Conservation (phyloP, 305 asterid species). For the Coffea humblotiana region DNA sequence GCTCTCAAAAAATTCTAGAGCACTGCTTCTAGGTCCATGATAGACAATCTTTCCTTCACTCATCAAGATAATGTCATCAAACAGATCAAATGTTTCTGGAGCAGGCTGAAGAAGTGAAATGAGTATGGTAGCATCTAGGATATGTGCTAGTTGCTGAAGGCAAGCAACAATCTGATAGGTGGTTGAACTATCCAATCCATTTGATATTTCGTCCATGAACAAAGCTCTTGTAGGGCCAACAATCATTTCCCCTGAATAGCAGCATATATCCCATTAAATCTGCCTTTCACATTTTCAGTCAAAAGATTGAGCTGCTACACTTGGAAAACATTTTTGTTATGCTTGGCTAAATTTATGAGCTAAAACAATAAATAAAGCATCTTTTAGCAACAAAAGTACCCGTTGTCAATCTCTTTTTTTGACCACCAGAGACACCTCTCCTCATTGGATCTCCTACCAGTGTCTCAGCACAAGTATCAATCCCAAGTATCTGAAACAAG, state of each 20-base stretch:
- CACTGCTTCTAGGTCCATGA: slow-evolving; percentile 60
- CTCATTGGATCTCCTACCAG: slow-evolving; percentile 78
- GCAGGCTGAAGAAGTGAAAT: slow-evolving; percentile 89
- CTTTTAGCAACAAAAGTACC: slow-evolving; percentile 29
- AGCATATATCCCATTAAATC: not conserved
- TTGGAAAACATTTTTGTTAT: not conserved
- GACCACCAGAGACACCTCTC: slow-evolving; percentile 85
- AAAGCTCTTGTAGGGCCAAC: slow-evolving; percentile 84
- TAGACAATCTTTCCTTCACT: slow-evolving; percentile 72
- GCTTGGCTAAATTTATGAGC: not conserved
- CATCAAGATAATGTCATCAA: slow-evolving; percentile 73
- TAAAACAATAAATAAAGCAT: not conserved
- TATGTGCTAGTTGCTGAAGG: slow-evolving; percentile 74
- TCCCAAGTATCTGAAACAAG: slow-evolving; percentile 68
- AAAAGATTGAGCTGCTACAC: not conserved
- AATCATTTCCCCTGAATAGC: slow-evolving; percentile 68
- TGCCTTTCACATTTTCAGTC: not conserved
- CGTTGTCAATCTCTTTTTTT: slow-evolving; percentile 79
- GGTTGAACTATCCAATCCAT: slow-evolving; percentile 80
- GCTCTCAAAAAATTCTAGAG: slow-evolving; percentile 50
- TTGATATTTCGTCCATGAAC: slow-evolving; percentile 85
- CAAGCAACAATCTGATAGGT: slow-evolving; percentile 65
- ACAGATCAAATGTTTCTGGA: slow-evolving; percentile 83
- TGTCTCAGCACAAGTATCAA: slow-evolving; percentile 72
- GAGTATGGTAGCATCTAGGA: slow-evolving; percentile 64